Base-by-base conservation (phyloP, 352 stramenopile species). In the Pythium aphanidermatum region DNA sequence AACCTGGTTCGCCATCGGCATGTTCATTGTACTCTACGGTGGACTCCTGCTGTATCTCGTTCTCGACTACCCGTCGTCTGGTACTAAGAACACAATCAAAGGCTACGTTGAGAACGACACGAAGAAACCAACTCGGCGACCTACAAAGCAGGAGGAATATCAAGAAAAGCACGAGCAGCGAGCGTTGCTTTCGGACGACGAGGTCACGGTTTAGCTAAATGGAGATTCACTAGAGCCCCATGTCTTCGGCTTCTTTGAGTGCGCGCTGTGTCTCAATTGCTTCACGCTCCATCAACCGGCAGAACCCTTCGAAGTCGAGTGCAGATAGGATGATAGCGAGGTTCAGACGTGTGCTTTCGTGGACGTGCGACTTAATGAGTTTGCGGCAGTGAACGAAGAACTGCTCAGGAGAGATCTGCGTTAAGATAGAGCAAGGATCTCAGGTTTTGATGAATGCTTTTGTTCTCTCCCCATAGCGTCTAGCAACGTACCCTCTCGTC, bases 231-330 rank as follows among this genome's bases (percentile, higher is more conserved):
- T 46, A 83, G 11, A 84, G 53, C 0, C 68, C 68, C 72, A 82
- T 85, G 23, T 82, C 70, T 27, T 75, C 60, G 2, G 72, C 75
- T 20, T 57, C 67, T 47, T 79, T 70, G 11, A 74, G 43, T 13
- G 69, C 71, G 2, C 52, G 45, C n/a, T 80, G 69, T 13, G 65
- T 77, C 33, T 74, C 44, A 25, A 68, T 59, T 8, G 68, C 69
- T 24, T 84, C 67, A 1, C 51, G 40, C 14, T 52, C 55, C 71
- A 86, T 83, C 37, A 81, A 60, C 14, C 61, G 32, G 26, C 71
- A 83, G 36, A 86, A 86, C 3, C 40, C 45, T 17, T 67, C 50
- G 17, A 84, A 80, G 43, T 86, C 74, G 16, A 86, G 50, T 2
- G 71, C 68, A 2, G 66, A 69, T 11, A 86, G 57, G 21, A 84